Conservation (phyloP, 768 basidiomycete species). For the Tulasnella sp. region DNA sequence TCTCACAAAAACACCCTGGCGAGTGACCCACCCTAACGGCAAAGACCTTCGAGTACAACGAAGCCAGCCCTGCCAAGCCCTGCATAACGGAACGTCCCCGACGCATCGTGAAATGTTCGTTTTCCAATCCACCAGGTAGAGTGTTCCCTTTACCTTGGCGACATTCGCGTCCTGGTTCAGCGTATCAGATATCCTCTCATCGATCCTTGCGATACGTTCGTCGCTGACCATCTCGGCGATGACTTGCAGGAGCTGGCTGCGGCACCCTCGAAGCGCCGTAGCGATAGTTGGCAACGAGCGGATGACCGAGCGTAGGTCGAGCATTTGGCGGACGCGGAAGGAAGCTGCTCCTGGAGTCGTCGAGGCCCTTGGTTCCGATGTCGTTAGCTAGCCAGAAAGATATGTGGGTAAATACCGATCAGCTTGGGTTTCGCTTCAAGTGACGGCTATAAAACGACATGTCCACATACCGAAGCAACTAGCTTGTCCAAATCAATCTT, state of each 20-base stretch:
- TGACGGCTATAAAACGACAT: not conserved
- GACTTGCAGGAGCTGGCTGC: constrained; percentile 63
- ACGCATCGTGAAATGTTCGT: not conserved
- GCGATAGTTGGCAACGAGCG: constrained; percentile 65
- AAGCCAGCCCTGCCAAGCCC: constrained; percentile 55
- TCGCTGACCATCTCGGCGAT: constrained; percentile 78
- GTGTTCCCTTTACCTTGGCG: constrained; percentile 56
- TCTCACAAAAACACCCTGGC: too few species aligned
- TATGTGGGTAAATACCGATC: not conserved
- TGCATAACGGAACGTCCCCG: constrained; percentile 50
- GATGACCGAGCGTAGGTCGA: constrained; percentile 74
- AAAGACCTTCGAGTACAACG: constrained; percentile 81
- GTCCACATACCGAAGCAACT: constrained; percentile 33
- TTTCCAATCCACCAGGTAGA: constrained; percentile 7
- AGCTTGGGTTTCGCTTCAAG: constrained; percentile 41
- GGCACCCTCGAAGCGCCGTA: constrained; percentile 61
- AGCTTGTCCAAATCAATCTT: constrained; percentile 84
- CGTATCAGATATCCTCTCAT: constrained; percentile 58
- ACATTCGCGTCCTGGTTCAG: constrained; percentile 73
- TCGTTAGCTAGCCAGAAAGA: constrained; percentile 57
- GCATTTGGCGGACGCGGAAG: constrained; percentile 73
- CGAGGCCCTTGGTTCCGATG: constrained; percentile 60
- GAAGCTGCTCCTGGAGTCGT: constrained; percentile 65
- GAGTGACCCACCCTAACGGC: too few species aligned
- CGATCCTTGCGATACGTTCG: constrained; percentile 66